phyloP scores from a whole-genome alignment of 1,139 yeast species.

The Sugiyamaella neomexicana region DNA sequence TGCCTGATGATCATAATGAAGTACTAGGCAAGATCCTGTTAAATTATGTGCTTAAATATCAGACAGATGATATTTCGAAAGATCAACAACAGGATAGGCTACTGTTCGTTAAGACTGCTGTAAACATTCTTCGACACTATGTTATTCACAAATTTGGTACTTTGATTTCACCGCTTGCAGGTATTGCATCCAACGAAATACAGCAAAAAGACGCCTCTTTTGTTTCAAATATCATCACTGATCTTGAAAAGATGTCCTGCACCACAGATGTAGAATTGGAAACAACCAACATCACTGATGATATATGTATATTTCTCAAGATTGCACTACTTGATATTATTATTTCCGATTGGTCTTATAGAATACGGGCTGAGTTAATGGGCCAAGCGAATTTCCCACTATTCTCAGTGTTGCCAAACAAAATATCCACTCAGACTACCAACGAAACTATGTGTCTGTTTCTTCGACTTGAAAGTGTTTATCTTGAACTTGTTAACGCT shows the following conservation, averaged over 20 bases:
- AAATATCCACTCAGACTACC: conserved; percentile 18
- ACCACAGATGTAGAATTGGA: neutral
- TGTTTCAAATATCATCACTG: conserved; percentile 2
- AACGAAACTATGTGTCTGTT: conserved; percentile 27
- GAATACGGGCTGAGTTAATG: conserved; percentile 10
- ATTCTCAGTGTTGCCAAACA: conserved; percentile 3
- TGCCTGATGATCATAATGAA: conserved; percentile 20
- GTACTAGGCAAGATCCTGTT: neutral
- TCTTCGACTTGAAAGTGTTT: conserved; percentile 27
- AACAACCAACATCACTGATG: neutral
- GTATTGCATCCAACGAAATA: neutral
- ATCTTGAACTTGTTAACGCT: conserved; percentile 20
- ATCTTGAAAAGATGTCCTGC: conserved; percentile 6
- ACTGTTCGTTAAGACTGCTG: conserved; percentile 15
- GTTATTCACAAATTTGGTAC: conserved; percentile 30
- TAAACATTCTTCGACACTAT: conserved; percentile 28
- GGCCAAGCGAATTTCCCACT: conserved; percentile 1
- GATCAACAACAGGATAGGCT: neutral
- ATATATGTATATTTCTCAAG: conserved; percentile 17
- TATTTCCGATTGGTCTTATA: conserved; percentile 19
- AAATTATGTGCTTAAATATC: neutral
- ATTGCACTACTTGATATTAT: conserved; percentile 25
- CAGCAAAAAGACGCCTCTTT: conserved; percentile 3
- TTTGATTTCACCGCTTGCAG: conserved; percentile 15
- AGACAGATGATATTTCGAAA: neutral